These are phyloP conservation scores for Malbranchea zuffiana DNA, from an alignment of 2,329 filamentous ascomycete genomes.

Conservation along the genomic window DNA sequence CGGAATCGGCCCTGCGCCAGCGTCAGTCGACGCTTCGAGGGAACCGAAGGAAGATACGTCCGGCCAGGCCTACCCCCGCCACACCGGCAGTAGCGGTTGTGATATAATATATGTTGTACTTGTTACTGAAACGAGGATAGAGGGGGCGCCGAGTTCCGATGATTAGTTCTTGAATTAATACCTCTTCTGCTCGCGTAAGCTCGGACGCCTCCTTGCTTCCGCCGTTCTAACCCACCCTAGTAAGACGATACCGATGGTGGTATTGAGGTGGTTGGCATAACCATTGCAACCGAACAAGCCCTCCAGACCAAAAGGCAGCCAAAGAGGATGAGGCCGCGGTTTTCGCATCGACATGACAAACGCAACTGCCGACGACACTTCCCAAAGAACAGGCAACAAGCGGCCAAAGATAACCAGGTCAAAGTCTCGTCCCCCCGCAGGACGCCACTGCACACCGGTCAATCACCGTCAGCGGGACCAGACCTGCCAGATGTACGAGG, in stretches of 20 bases:
- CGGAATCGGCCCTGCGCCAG: conserved; percentile 4
- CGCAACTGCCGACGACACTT: not conserved
- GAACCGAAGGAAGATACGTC: conserved; percentile 1
- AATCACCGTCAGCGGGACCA: not conserved
- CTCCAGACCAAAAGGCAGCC: conserved; percentile 5
- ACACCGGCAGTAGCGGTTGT: conserved; percentile 5
- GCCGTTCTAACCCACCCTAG: conserved; percentile 3
- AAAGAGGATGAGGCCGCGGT: too few relatives aligned
- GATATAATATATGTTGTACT: conserved; percentile 2
- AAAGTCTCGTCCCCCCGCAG: conserved; percentile 1
- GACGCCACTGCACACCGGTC: too few relatives aligned
- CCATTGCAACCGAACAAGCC: not conserved
- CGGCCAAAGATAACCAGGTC: conserved; percentile 3
- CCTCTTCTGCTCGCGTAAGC: conserved; percentile 2
- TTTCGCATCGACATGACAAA: not conserved
- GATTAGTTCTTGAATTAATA: not conserved
- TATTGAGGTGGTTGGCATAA: conserved; percentile 4
- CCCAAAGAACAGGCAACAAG: conserved; percentile 1
- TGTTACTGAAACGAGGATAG: conserved; percentile 1
- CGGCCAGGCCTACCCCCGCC: conserved; percentile 1
- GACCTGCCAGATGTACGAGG: conserved; percentile 2
- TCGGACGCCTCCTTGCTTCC: too few relatives aligned
- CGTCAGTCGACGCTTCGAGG: conserved; percentile 6
- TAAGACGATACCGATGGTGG: conserved; percentile 1
- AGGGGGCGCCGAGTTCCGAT: not conserved